Conservation (phyloP, 192 early-diverging fungal genomes). For the Backusella parvicylindrica region DNA sequence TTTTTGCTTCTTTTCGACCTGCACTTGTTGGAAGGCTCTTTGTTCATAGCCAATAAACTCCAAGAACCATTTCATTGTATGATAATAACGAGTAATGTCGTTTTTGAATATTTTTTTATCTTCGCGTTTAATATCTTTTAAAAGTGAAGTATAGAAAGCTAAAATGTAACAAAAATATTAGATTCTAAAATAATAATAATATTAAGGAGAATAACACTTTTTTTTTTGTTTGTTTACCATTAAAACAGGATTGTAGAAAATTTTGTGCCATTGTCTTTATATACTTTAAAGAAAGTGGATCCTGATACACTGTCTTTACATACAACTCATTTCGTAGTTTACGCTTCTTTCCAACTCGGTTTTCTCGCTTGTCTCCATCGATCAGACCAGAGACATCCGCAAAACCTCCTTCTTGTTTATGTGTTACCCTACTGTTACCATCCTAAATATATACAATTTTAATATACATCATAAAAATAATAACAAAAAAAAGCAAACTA, state of each 20-base stretch:
- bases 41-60: slow-evolving; percentile 28
- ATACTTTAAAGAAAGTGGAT: not conserved
- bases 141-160: slow-evolving; percentile 37
- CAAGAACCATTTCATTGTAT: slow-evolving; percentile 38
- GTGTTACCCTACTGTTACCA: slow-evolving; percentile 33
- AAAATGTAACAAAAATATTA: too few relatives aligned
- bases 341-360: slow-evolving; percentile 26
- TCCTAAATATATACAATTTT: slow-evolving; percentile 22
- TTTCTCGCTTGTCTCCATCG: slow-evolving; percentile 30
- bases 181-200: too few relatives aligned
- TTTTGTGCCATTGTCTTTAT: slow-evolving; percentile 27
- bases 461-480: not conserved
- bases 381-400: slow-evolving; percentile 30
- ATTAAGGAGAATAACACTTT: too few relatives aligned
- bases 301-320: not conserved
- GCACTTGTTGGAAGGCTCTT: not conserved
- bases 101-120: slow-evolving; percentile 37
- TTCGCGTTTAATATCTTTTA: slow-evolving; percentile 37
- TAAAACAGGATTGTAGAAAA: slow-evolving; percentile 44
- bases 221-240: slow-evolving; percentile 27
- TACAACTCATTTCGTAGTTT: slow-evolving; percentile 17
- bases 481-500: not conserved
- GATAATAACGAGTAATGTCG: slow-evolving; percentile 38
- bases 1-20: not conserved
- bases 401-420: slow-evolving; percentile 38